phyloP scores from a whole-genome alignment of 345 rosid species.

The Aquilaria malaccensis region DNA sequence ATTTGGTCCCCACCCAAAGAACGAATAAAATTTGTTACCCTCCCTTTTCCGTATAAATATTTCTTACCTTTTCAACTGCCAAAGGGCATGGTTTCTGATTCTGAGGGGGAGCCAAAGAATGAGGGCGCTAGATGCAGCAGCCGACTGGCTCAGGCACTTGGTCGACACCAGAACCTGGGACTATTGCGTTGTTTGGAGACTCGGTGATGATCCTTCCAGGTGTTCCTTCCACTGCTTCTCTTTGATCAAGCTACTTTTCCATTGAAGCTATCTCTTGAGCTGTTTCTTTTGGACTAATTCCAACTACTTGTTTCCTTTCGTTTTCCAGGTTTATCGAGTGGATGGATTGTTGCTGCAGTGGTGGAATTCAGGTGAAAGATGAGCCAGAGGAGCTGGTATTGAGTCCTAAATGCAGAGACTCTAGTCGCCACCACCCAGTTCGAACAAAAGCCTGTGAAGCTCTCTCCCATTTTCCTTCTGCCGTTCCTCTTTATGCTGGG shows the following conservation, averaged over 20 bases:
- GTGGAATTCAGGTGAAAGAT: slow-evolving; percentile 22
- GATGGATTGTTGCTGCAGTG: slow-evolving; percentile 80
- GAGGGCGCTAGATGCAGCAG: slow-evolving; percentile 42
- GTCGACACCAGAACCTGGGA: slow-evolving; percentile 69
- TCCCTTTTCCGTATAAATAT: too few species aligned
- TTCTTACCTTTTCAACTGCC: too few species aligned
- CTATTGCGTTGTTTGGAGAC: slow-evolving; percentile 75
- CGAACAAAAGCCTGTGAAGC: slow-evolving; percentile 59
- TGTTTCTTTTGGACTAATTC: background rate
- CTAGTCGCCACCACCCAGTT: slow-evolving; percentile 30
- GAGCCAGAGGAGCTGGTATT: slow-evolving; percentile 11
- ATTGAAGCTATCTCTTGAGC: background rate
- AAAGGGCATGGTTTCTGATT: too few species aligned
- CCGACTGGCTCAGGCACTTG: slow-evolving; percentile 69
- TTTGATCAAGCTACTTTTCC: background rate
- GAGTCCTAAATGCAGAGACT: slow-evolving; percentile 53
- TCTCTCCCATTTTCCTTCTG: slow-evolving; percentile 51
- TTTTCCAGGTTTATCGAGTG: slow-evolving; percentile 62
- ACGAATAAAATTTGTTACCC: too few species aligned
- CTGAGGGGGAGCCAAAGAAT: slow-evolving; percentile 8
- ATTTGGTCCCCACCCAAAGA: too few species aligned
- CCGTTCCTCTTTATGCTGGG: slow-evolving; percentile 77
- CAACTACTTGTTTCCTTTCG: background rate
- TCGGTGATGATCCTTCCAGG: slow-evolving; percentile 80
- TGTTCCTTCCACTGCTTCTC: slow-evolving; percentile 5